Evolutionary conservation across 2,329 filamentous ascomycete species (phyloP), one percentile per base, ranked within the genome.

Genomic region (Chaetoscypha palmicola): DNA sequence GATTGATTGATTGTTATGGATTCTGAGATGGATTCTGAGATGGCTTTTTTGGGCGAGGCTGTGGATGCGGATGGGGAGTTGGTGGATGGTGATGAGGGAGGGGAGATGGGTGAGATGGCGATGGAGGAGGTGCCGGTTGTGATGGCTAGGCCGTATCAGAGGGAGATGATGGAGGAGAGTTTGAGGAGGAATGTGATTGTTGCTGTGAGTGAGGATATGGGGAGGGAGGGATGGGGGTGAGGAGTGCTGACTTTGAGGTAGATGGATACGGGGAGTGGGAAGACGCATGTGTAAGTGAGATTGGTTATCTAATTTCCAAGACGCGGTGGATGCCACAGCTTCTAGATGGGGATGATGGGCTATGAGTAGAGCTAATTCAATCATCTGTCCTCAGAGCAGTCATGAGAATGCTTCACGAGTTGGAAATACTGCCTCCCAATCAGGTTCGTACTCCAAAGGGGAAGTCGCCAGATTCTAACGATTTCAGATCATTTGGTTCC

Each of bases 201-300:
- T 41, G 77, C 77, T 20, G 83, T 86, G 66, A 19, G 41, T 36
- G n/a, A 8, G 7, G 1, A 34, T n/a, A n/a, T n/a, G 4, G 19
- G 8, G n/a, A n/a, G n/a, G n/a, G 31, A 33, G 14, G 7, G 31
- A 33, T n/a, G 16, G 31, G 14, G 31, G 24, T 10, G n/a, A n/a
- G 17, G 11, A 37, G 36, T 49, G 38, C 39, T 33, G 2, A 24
- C 14, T 26, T 5, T 9, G n/a, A 20, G 23, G 19, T 48, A 84
- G 82, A 89, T 89, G 84, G 83, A 86, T 49, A 90, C 85, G 0
- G 85, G 85, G 1, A 86, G 77, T 51, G 85, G 85, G 2, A 90
- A 90, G 61, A 89, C 85, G 2, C 79, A 83, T 52, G 76, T 89
- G 83, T 86, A 72, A 64, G 73, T 64, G 12, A 36, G 21, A 20